Base-by-base conservation (phyloP, 1,284 basidiomycete species). In the Malassezia dermatis region DNA sequence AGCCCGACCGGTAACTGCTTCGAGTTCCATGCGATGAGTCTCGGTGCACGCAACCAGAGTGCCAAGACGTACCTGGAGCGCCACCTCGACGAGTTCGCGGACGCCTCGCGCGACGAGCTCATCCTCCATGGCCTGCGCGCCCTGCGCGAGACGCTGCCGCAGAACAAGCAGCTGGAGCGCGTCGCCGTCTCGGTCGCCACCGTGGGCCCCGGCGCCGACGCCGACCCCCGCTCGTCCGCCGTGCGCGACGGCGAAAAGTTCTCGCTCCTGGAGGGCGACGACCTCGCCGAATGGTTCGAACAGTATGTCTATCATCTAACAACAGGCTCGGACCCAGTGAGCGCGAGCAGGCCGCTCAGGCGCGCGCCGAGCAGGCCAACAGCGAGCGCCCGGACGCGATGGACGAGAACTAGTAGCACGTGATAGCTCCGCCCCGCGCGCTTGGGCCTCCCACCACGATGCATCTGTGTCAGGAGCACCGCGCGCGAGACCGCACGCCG, bases 61-160 rank as follows among this genome's bases (percentile, higher is more conserved):
- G 93, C 94, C 51, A 98, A 96, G 79, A 99, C 94, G 8, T 98
- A 98, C 75, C 80, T 99, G 27, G 94, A 99, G 79, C 86, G 86
- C 75, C 84, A 96, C 75, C 91, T 84, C 69, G 86, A 89, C 72
- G 82, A 81, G 65, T 96, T 98, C 72, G 19, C 52, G 13, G 56
- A 64, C 7, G 64, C 64, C 7, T 53, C 54, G 30, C 44, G 65
- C 15, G 69, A 74, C 26, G 53, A 59, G 12, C 51, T 74, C 27
- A 55, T 74, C 3, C 43, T 64, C 15, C 67, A 74, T 43, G 72
- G 67, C 3, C 51, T 74, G 42, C 65, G 66, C 34, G 72, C 72
- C 21, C 45, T 74, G 35, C 55, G 72, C 34, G 71, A 74, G 43
- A 71, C 70, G 24, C 53, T 74, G 39, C 72, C 69, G 39, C 72